Base-by-base conservation (phyloP, 495 filamentous ascomycete genomes). In the Tuber indicum region DNA sequence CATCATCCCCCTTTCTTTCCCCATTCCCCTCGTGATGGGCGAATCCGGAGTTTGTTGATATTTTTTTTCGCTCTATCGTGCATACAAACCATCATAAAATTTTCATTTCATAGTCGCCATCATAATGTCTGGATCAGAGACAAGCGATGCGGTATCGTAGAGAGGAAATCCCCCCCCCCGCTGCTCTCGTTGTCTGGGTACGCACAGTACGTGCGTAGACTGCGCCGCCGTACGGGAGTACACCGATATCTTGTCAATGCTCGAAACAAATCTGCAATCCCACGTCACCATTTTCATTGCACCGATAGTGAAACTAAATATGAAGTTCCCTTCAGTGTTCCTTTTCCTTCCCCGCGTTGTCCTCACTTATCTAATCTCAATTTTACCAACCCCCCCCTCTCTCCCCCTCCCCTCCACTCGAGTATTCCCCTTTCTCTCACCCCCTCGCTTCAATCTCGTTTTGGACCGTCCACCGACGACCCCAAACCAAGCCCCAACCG, bases 261-360 rank as follows among this genome's bases (percentile, higher is more conserved):
- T 36, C 58, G 58, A 66, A 66, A 66, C 58, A 66, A 66, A 36
- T 17, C 58, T 66, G 58, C 58, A 66, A 36, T 36, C 58, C 58
- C 58, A 66, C 58, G 58, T 66, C 58, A 66, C 58, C 58, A 66
- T 66, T 66, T 8, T 66, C 58, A 66, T 66, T 66, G 26, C 26
- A 66, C 58, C 58, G 58, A 32, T 66, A 32, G 36, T 66, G 58
- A 32, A 36, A 26, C 32, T 3, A 66, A 32, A 66, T 66, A 36
- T 66, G 58, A 66, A 66, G 58, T 26, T 66, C 16, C 19, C 58
- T 66, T 66, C 58, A 36, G 26, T 17, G 58, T 66, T 66, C 58
- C 58, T 36, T 66, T 62, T 36, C 58, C 26, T 36, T 66, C 58
- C 58, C 58, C 58, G 58, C 58, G 14, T 19, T 66, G 58, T 66